phyloP scores from a whole-genome alignment of 345 rosid genomes.

The Lepidium africanum region DNA sequence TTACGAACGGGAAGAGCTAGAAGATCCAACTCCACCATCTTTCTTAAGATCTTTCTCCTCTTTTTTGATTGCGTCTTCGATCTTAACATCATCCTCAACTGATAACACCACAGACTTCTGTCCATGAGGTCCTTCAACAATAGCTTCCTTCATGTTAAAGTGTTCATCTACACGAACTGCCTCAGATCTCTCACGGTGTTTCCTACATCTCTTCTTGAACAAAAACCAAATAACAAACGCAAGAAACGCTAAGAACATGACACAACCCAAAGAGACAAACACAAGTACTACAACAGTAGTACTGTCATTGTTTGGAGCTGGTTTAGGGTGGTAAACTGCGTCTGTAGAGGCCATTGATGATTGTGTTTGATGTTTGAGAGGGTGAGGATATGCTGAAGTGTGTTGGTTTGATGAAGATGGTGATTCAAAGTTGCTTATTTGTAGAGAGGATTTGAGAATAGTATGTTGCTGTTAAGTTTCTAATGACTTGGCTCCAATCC shows the following conservation, averaged over 20 bases:
- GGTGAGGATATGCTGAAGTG: background rate
- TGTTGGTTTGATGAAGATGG: conserved; percentile 16
- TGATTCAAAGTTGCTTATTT: conserved; percentile 31
- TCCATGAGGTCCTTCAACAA: conserved; percentile 51
- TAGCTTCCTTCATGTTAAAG: conserved; percentile 46
- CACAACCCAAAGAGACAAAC: conserved; percentile 50
- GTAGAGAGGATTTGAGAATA: conserved; percentile 25
- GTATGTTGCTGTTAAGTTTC: conserved; percentile 31
- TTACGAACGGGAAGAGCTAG: background rate
- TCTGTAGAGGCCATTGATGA: conserved; percentile 36
- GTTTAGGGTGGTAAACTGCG: conserved; percentile 26
- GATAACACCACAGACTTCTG: conserved; percentile 32
- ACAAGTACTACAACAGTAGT: conserved; percentile 45
- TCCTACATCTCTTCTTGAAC: conserved; percentile 48
- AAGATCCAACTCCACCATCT: background rate
- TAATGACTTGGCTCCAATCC: conserved; percentile 46
- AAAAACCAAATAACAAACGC: conserved; percentile 36
- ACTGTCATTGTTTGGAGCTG: conserved; percentile 36
- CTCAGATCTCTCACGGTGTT: conserved; percentile 24
- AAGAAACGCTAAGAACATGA: conserved; percentile 42
- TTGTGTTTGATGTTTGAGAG: conserved; percentile 9
- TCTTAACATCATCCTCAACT: conserved; percentile 52
- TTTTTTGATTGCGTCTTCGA: conserved; percentile 36
- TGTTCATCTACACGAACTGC: conserved; percentile 43
- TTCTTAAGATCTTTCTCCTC: conserved; percentile 25